Evolutionary conservation across 106 monocot genomes (phyloP).

Genomic region (Triglochin maritima): DNA sequence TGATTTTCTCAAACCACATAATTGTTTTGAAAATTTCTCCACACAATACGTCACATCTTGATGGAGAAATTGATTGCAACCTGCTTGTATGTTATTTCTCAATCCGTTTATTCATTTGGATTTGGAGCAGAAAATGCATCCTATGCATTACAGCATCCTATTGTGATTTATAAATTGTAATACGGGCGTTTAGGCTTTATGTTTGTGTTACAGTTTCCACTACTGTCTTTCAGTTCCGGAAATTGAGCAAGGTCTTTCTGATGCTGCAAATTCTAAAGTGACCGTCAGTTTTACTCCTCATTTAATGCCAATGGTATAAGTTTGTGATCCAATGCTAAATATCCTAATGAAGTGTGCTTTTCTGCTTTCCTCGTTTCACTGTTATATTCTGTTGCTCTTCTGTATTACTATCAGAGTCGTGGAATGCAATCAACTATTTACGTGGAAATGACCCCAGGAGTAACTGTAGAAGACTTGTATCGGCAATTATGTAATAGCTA

Average conservation of each 20-base stretch:
- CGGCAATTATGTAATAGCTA: conserved; percentile 44
- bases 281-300: conserved; percentile 96
- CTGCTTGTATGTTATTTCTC: not conserved
- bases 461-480: conserved; percentile 60
- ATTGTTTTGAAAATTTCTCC: no score
- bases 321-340: not conserved
- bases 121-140: not conserved
- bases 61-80: no score
- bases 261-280: conserved; percentile 73
- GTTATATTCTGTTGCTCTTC: not conserved
- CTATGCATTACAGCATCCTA: not conserved
- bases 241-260: conserved; percentile 94
- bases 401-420: conserved; percentile 39
- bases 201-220: conserved; percentile 3
- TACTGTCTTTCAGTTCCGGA: conserved; percentile 64
- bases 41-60: no score
- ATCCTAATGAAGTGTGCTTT: not conserved
- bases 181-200: no score
- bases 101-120: not conserved
- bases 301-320: conserved; percentile 84
- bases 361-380: not conserved
- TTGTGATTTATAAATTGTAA: not conserved
- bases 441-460: conserved; percentile 75
- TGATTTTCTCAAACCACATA: no score
- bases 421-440: conserved; percentile 99